Conservation (phyloP, 1,284 basidiomycete species). For the Uromyces viciae-fabae region DNA sequence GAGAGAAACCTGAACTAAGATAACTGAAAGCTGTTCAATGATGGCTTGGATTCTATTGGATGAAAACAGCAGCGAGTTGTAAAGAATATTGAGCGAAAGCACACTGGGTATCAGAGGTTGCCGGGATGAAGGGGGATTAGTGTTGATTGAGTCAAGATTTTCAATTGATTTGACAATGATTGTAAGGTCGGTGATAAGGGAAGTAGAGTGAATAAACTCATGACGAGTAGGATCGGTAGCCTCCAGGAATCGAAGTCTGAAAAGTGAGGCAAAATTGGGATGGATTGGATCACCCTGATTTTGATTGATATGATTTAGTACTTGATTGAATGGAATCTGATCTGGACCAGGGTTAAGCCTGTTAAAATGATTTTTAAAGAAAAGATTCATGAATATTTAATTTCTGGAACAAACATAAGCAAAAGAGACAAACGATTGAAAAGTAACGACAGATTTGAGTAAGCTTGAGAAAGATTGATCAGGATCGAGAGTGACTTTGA, state of each 20-base stretch:
- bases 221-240: conserved; percentile 69
- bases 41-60: conserved; percentile 71
- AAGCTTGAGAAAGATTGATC: conserved; percentile 87
- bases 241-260: conserved; percentile 94
- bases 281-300: conserved; percentile 46
- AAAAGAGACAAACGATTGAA: conserved; percentile 61
- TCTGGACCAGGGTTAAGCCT: conserved; percentile 66
- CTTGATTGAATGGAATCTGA: conserved; percentile 73
- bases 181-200: conserved; percentile 84
- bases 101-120: conserved; percentile 58
- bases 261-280: conserved; percentile 60
- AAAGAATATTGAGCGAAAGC: conserved; percentile 78
- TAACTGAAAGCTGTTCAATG: conserved; percentile 77
- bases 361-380: neutral
- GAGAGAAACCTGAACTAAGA: conserved; percentile 70
- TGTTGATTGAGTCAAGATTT: conserved; percentile 36
- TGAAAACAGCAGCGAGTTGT: conserved; percentile 93
- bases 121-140: conserved; percentile 59
- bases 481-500: conserved; percentile 79
- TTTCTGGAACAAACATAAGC: no score
- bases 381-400: no score
- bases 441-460: conserved; percentile 75
- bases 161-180: conserved; percentile 60
- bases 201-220: conserved; percentile 70
- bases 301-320: conserved; percentile 60